Evolutionary conservation across 208 protist genomes (phyloP), one percentile per base, ranked within the genome.

Genomic region (Kentomonas sorsogonicus): DNA sequence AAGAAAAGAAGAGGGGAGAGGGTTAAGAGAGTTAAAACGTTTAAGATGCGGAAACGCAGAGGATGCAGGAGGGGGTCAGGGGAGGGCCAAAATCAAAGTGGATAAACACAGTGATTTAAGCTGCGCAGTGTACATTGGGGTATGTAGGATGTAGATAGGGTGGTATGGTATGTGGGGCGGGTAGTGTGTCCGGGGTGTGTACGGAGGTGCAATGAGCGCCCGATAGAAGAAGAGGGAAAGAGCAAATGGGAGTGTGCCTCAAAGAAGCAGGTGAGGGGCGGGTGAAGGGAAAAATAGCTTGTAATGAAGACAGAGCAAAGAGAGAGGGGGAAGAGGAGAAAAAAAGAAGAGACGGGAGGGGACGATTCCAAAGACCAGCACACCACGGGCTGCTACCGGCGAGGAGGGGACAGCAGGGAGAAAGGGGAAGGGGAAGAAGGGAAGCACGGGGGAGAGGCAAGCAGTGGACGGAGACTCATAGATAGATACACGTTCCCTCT

Each of bases 321-420:
- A 38, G 7, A 53, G 54, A 23, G 38, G 51, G 56, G 63, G 3
- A 59, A 27, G 7, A 13, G n/a, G n/a, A n/a, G n/a, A n/a, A n/a
- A 15, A 27, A 27, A 26, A 20, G 41, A 25, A n/a, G n/a, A n/a
- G n/a, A n/a, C n/a, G n/a, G n/a, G n/a, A n/a, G n/a, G n/a, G n/a
- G n/a, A n/a, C n/a, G n/a, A n/a, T n/a, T n/a, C n/a, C n/a, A n/a
- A n/a, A n/a, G n/a, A n/a, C n/a, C n/a, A n/a, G n/a, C n/a, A n/a
- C n/a, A n/a, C n/a, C n/a, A n/a, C n/a, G n/a, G n/a, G n/a, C n/a
- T n/a, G n/a, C n/a, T n/a, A n/a, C n/a, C n/a, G n/a, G n/a, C n/a
- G n/a, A n/a, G n/a, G n/a, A n/a, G n/a, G n/a, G n/a, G n/a, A n/a
- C n/a, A n/a, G n/a, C n/a, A n/a, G n/a, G n/a, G n/a, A n/a, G n/a